Percentiles rank a stretch among this genome's conserved stretches.
Conservation (phyloP, 23 red algal genomes). For the Porphyridium purpureum region DNA sequence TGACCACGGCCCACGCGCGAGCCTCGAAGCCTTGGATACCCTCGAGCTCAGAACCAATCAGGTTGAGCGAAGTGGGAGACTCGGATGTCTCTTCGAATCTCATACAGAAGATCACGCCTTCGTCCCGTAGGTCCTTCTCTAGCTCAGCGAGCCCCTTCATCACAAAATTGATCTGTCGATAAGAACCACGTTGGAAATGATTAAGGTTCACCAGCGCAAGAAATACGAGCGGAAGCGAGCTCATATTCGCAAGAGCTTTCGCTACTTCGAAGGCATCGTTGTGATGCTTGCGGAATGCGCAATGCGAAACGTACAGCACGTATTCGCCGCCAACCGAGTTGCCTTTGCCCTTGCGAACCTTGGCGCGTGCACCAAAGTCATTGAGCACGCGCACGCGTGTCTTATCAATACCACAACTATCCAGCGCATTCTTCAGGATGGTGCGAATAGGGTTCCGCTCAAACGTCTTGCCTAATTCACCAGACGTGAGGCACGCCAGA, state of each 20-base stretch:
- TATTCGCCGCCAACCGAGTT: neutral
- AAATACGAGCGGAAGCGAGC: conserved; percentile 9
- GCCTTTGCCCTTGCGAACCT: too few relatives aligned
- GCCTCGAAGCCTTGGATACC: neutral
- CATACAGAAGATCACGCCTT: too few relatives aligned
- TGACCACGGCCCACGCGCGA: conserved; percentile 10
- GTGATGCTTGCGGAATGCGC: neutral
- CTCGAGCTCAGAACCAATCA: neutral
- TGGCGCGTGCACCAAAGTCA: too few relatives aligned
- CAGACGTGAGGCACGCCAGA: too few relatives aligned
- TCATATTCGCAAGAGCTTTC: conserved; percentile 2
- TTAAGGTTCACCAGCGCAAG: conserved; percentile 5
- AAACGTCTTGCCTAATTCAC: too few relatives aligned
- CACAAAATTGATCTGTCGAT: conserved; percentile 14
- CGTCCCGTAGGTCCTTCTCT: neutral
- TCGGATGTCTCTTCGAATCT: too few relatives aligned
- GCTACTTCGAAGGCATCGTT: conserved; percentile 17
- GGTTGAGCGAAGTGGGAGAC: neutral
- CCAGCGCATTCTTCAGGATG: too few relatives aligned
- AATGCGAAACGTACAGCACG: neutral
- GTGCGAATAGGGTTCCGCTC: too few relatives aligned
- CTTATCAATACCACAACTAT: too few relatives aligned
- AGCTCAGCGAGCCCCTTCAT: conserved; percentile 20
- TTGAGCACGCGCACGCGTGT: too few relatives aligned
- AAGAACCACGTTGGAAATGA: neutral